Conservation (phyloP, 139 green algal species). For the Ettlia oleoabundans region DNA sequence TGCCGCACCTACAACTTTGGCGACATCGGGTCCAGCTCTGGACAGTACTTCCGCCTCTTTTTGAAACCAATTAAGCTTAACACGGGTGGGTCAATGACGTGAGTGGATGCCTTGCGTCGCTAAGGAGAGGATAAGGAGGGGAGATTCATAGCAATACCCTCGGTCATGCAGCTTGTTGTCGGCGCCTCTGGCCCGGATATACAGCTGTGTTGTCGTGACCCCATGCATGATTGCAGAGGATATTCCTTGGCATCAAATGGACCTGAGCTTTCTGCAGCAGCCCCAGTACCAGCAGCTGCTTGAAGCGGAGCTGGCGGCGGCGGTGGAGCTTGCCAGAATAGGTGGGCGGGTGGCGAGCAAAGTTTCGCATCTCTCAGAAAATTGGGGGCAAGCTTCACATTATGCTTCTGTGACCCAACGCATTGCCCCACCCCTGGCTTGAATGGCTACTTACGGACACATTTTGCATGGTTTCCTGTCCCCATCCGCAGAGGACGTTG, state of each 20-base stretch:
- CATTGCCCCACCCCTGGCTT: too few species aligned
- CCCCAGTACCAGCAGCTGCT: conserved; percentile 1
- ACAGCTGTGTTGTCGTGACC: too few species aligned
- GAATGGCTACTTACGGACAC: too few species aligned
- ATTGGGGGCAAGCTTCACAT: too few species aligned
- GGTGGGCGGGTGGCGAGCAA: too few species aligned
- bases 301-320: conserved; percentile 6
- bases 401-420: too few species aligned
- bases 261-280: conserved; percentile 43
- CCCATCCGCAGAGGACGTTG: background rate
- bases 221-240: too few species aligned
- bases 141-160: background rate
- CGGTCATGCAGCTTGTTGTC: background rate
- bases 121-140: background rate
- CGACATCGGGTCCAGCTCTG: conserved; percentile 37
- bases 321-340: background rate
- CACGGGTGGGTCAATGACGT: background rate
- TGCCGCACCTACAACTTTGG: conserved; percentile 69
- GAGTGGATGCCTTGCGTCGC: background rate
- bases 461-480: background rate
- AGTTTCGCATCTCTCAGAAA: too few species aligned
- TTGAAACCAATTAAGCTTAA: conserved; percentile 56
- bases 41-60: conserved; percentile 51
- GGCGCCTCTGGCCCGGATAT: too few species aligned
- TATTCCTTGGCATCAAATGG: conserved; percentile 45